A percentile compares a stretch with the other conserved stretches of the same genome.
phyloP scores from a whole-genome alignment of 192 early-diverging fungal species.

The Funneliformis mosseae region DNA sequence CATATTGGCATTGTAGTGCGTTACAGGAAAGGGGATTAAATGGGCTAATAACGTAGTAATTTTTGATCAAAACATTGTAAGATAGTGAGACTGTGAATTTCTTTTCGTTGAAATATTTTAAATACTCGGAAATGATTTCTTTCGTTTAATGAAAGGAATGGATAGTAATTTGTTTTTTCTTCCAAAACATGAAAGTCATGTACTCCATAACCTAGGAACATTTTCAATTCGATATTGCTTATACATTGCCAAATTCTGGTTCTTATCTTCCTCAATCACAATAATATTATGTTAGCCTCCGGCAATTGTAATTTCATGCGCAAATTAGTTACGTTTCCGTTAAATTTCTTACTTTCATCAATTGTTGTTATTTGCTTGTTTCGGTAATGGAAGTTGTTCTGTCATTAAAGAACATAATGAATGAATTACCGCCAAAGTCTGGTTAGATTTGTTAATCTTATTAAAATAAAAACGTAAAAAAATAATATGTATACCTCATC shows the following conservation, averaged over 20 bases:
- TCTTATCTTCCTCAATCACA: not conserved
- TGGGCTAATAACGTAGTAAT: too few species aligned
- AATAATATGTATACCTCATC: constrained; percentile 1
- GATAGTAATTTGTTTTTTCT: not conserved
- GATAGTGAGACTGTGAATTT: too few species aligned
- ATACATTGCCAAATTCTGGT: constrained; percentile 14
- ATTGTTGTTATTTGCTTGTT: not conserved
- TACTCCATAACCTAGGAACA: constrained; percentile 29
- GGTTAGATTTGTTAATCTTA: too few species aligned
- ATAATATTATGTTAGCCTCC: not conserved
- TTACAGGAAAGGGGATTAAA: too few species aligned
- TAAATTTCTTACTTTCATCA: not conserved
- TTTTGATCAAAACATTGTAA: too few species aligned
- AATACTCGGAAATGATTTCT: too few species aligned
- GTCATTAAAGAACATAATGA: constrained; percentile 10
- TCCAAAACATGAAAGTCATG: not conserved
- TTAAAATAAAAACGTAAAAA: too few species aligned
- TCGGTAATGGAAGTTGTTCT: not conserved
- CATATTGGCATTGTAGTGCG: too few species aligned
- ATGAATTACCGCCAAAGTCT: constrained; percentile 30
- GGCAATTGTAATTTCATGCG: not conserved
- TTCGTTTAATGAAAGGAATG: constrained; percentile 27
- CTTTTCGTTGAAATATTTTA: too few species aligned
- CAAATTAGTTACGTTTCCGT: not conserved
- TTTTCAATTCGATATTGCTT: not conserved